Base-by-base conservation (phyloP, 2,329 filamentous ascomycete species). In the Tetracladium maxilliforme region DNA sequence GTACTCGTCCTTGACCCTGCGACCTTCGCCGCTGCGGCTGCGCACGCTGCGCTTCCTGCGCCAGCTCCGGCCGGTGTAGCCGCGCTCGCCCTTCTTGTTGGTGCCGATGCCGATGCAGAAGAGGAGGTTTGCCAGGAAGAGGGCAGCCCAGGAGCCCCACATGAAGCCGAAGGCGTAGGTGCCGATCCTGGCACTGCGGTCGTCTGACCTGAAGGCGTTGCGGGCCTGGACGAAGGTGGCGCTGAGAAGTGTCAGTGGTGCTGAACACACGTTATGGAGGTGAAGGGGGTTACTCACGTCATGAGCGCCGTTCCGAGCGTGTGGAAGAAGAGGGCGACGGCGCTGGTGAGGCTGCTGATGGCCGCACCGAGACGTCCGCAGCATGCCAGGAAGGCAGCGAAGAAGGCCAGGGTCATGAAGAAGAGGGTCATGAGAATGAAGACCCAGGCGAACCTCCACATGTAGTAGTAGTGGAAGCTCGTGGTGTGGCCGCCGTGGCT, bases 361-460 rank as follows among this genome's bases (percentile, higher is more conserved):
- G 70, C 75, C 6, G 76, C 66, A 22, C 75, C 79, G 3, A 84
- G 59, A 28, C 79, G 70, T 17, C 72, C 72, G 50, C 62, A 80
- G 43, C 77, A 71, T 10, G 78, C 75, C 10, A 84, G 51, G 33
- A 83, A 60, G 34, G 72, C 68, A 8, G 63, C 53, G 49, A 83
- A 65, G 44, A 86, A 70, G 33, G 76, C 69, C 14, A 70, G 28
- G 23, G 68, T 61, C 33, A 69, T 68, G 48, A 92, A 90, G 60
- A 93, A 72, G 19, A 94, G 66, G 11, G 73, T 70, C 36, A 95
- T 75, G 29, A 95, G 58, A 56, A 80, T 80, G 52, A 93, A 90
- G 19, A 86, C 82, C 68, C 87, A 95, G 49, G 82, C 78, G 58
- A 94, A 93, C 20, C 87, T 71, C 56, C 83, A 92, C 45, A 90